Base-by-base conservation (phyloP, 1,284 basidiomycete species). In the Trametes polyzona region DNA sequence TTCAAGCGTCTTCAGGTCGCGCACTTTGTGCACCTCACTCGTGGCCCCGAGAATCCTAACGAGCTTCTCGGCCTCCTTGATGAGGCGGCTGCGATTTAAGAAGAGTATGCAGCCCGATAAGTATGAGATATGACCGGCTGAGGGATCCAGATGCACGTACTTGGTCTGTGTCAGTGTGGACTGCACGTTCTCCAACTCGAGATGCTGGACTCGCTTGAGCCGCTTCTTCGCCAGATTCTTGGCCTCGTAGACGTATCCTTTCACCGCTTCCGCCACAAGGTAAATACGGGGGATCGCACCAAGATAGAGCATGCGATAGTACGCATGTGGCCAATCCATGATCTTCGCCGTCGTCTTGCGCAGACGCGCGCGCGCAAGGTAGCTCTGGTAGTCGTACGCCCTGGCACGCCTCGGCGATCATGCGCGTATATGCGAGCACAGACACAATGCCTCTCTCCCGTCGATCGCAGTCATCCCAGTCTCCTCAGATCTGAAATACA, bases 271-370 rank as follows among this genome's bases (percentile, higher is more conserved):
- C 17, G 85, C 71, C 55, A 74, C 80, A 3, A 78, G 66, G 21
- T 83, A 70, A 4, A 82, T 65, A 58, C 77, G 78, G 0, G 83
- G 81, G 4, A 86, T 68, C 6, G 80, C 77, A 1, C 82, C 81
- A 2, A 83, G 71, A 65, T 78, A 82, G 14, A 81, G 67, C 2
- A 71, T 55, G 17, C 75, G 75, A 61, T 84, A 83, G 19, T 57
- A 63, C 11, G 58, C 63, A 23, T 55, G 47, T 8, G 69, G 58
- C 76, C 78, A 78, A 4, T 66, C 60, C n/a, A 74, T 71, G 10
- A 60, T 62, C 12, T 30, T 29, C 0, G 55, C 35, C 23, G 30
- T 58, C 24, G 19, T 50, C 27, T 47, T 54, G 36, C 41, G 47
- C 21, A 40, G 36, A 21, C 26, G 49, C 3, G 62, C 69, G 9